Base-by-base conservation (phyloP, 805 yeast genomes). In the Nakazawaea molendinolei region DNA sequence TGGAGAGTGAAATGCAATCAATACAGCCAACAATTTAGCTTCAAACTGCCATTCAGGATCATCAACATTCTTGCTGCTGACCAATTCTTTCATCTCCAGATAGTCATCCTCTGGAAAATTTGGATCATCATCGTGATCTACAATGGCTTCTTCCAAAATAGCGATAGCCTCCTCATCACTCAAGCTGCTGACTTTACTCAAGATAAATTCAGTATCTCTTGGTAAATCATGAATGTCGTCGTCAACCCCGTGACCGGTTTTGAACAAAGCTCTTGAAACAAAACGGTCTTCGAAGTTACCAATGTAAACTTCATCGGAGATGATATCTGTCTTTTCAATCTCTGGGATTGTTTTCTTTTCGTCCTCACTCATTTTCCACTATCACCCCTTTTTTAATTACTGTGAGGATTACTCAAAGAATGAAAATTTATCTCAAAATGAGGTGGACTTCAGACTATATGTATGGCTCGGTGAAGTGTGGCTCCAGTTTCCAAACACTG, bases 81-180 rank as follows among this genome's bases (percentile, higher is more conserved):
- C 42, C 10, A 41, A 37, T 6, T 5, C n/a, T 34, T 48, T 36
- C 30, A 69, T 53, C 34, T 59, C 58, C 5, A 52, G 54, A 44
- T 60, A 60, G 27, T 63, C 65, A 2, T 46, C 51, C 2, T 37
- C 43, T 9, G 71, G 66, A 41, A 74, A 60, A 46, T 71, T 72
- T 24, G 65, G 64, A 48, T 75, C 81, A 34, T 60, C 67, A 5
- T 45, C 46, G 43, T 71, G 76, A 13, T 65, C 60, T 1, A 46
- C 59, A 3, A 65, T 41, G 5, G 70, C 65, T 13, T 58, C 53
- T 22, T 52, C 47, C 31, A 76, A 49, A 27, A 71, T 60, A 8
- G 53, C 56, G 1, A 62, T 25, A 0, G 75, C 63, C 26, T 68
- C 70, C 2, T 57, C 63, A 8, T 55, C 46, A 3, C 59, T 34